Evolutionary conservation across 192 early-diverging fungal genomes (phyloP), one percentile per base, ranked within the genome.

Genomic region (Podila horticola): DNA sequence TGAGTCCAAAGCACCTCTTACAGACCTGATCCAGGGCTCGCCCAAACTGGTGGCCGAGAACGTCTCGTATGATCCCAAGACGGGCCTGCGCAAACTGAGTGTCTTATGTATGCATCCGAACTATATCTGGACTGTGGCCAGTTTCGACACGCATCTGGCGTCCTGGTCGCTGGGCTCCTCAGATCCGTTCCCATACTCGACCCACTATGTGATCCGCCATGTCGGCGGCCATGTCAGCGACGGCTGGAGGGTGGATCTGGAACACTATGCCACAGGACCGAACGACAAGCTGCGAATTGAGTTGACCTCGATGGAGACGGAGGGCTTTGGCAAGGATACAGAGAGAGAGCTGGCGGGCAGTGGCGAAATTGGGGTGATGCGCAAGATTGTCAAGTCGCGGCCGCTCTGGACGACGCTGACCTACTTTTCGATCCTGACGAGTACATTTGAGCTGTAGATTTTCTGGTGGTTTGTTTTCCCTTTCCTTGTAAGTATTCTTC

Each of bases 71-170:
- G 86, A 90, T 64, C 67, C 86, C 22, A 45, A 61, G 38, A 86
- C 88, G 24, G 86, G 87, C 12, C 66, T 82, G 6, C 83, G 88
- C 7, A 82, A 79, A 11, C 73, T 93, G 63, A 71, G 85, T 11
- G 58, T 92, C 20, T n/a, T 84, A 6, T 86, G 84, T 38, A 60
- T 82, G 13, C 75, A 85, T 20, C 84, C 85, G 2, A 61, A 84
- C 41, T 89, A 89, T 63, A 86, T 88, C 33, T 93, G 91, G 90
- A 92, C 89, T 0, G 90, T 92, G 9, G 75, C 92, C 22, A 75
- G 85, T 17, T 94, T 94, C 79, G 79, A 88, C 57, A 91, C 88
- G 0, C 82, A 87, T 48, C 74, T 94, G 24, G 60, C 86, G 5
- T 79, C 82, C 0, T 94, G 93, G 93, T 88, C 85, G 11, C 83